Base-by-base conservation (phyloP, 371 early-diverging fungal genomes). In the Batkoa obscura region DNA sequence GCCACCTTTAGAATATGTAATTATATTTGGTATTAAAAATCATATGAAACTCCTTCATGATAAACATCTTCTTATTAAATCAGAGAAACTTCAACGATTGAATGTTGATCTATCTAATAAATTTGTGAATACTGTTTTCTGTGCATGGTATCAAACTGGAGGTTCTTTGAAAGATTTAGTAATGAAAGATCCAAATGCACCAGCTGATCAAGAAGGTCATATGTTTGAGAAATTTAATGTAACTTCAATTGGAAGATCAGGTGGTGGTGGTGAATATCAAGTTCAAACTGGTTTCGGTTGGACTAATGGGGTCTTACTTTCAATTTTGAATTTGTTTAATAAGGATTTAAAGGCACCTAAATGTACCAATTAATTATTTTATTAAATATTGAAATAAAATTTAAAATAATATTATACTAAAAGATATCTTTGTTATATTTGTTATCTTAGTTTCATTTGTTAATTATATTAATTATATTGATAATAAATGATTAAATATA, bases 201-300 rank as follows among this genome's bases (percentile, higher is more conserved):
- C 60, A n/a, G 55, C 45, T 12, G 57, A 60, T n/a, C 59, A 59
- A 0, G 70, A 72, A 50, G 78, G 76, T 0, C 70, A 79, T 37
- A 84, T 93, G 71, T 88, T 81, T 72, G 90, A 90, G 64, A 90
- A 90, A 66, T 86, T 80, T 58, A 71, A 80, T 59, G 79, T 76
- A 9, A 64, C 63, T 31, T 43, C 54, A 0, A 58, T 81, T 2
- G 88, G 86, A 34, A 47, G 51, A 3, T 66, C 77, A 3, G 90
- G 88, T 34, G 66, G 66, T 8, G 86, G 86, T 46, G 94, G 92
- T 15, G 94, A 94, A 68, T 93, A 90, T 63, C 62, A 63, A 0
- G 75, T 84, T 17, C 91, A 91, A 66, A 69, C 68, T 35, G 94
- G 94, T 4, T 94, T 94, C 72, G 94, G 94, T 2, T 94, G 92